Evolutionary conservation across 2,329 filamentous ascomycete species (phyloP), one percentile per base, ranked within the genome.

Genomic region (Lojkania enalia): DNA sequence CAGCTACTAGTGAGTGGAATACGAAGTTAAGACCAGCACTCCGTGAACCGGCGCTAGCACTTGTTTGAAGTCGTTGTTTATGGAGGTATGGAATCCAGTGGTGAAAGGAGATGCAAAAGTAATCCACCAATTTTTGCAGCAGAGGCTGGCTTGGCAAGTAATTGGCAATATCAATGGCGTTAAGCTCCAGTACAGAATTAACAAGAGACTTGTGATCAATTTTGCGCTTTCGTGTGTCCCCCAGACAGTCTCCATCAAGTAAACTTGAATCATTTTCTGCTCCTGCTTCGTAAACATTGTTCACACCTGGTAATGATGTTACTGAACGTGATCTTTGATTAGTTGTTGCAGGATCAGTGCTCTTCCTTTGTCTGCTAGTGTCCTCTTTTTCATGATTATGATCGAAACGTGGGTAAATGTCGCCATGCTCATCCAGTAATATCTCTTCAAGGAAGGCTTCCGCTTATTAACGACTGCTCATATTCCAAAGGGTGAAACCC

Each of bases 61-160:
- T 54, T 3, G 47, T 54, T 20, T 58, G 61, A 2, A 67, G 49
- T n/a, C 61, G 45, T 19, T 60, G 39, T 40, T 67, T 67, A 46
- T 67, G 63, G 1, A 66, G 42, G 21, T 63, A 65, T 1, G 64
- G 64, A 6, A 67, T 63, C 64, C 64, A 67, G 33, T 67, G 64
- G 45, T 67, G 64, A n/a, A 66, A 66, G 0, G 64, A 63, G 7
- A 53, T 44, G 20, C 59, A 66, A 21, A 65, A 67, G 30, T 60
- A 66, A 20, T 66, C 59, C 2, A 52, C 59, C 5, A 66, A 41
- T 30, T 60, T 64, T 27, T 57, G 23, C 1, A 67, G 49, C 6
- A 65, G 35, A 15, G 53, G 48, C 35, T 63, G 61, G 11, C 54
- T 33, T 13, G 64, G 64, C 18, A 67, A 29, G 16, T 65, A 50